A percentile compares a stretch with the other conserved stretches of the same genome.
Conservation (phyloP, 129 eudicot species). For the Pseudognaphalium luteoalbum region DNA sequence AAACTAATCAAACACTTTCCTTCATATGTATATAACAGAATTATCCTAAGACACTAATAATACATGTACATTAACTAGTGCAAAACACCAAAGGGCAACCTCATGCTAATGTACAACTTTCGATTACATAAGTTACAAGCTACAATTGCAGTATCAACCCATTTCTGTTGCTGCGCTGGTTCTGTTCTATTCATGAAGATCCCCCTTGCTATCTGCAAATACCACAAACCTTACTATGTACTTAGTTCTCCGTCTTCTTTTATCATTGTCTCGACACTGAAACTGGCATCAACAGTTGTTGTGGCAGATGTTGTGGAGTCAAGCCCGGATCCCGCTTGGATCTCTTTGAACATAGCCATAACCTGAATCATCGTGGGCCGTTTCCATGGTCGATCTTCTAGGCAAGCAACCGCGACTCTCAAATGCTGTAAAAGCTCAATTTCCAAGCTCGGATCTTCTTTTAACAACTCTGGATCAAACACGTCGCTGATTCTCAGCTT, state of each 20-base stretch:
- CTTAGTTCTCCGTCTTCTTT: slow-evolving; percentile 75
- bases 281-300: slow-evolving; percentile 49
- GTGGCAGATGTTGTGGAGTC: slow-evolving; percentile 62
- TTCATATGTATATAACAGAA: slow-evolving; percentile 50
- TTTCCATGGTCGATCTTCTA: slow-evolving; percentile 77
- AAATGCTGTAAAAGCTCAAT: slow-evolving; percentile 81
- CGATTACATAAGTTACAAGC: slow-evolving; percentile 8
- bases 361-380: slow-evolving; percentile 99
- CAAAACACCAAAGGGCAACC: background rate
- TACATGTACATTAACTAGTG: slow-evolving; percentile 23
- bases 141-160: slow-evolving; percentile 4
- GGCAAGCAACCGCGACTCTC: slow-evolving; percentile 79
- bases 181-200: background rate
- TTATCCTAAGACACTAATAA: slow-evolving; percentile 22
- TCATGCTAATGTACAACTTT: slow-evolving; percentile 1
- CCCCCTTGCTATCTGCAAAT: background rate
- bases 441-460: slow-evolving; percentile 64
- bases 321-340: slow-evolving; percentile 82
- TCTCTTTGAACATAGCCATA: slow-evolving; percentile 93
- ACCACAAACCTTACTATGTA: slow-evolving; percentile 22
- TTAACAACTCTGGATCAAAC: slow-evolving; percentile 64
- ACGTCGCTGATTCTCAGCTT: slow-evolving; percentile 54
- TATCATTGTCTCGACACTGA: slow-evolving; percentile 83
- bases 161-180: background rate
- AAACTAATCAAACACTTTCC: background rate